These are phyloP conservation scores for Xylaria curta DNA, from an alignment of 495 filamentous ascomycete genomes.

Conservation along the genomic window DNA sequence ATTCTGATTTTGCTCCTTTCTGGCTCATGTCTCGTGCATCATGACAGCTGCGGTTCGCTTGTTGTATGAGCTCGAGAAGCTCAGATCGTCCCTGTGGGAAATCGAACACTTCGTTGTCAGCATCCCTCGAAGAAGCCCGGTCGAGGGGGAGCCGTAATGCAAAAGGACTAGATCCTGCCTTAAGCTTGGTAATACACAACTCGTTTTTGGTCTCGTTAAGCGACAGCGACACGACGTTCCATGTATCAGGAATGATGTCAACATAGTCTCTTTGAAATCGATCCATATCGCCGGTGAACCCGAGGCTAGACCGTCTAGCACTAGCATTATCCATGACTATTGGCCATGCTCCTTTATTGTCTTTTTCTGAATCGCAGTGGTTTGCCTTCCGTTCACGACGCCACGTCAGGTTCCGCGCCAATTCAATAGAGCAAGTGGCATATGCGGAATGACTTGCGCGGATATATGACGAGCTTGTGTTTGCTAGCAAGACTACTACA, in stretches of 20 bases:
- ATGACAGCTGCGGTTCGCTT: constrained; percentile 82
- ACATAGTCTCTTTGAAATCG: constrained; percentile 73
- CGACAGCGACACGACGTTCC: constrained; percentile 86
- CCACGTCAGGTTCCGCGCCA: constrained; percentile 65
- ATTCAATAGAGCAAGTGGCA: constrained; percentile 66
- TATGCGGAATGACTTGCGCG: constrained; percentile 59
- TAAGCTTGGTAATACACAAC: constrained; percentile 80
- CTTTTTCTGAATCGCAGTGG: constrained; percentile 40
- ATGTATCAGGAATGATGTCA: constrained; percentile 79
- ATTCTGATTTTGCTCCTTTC: constrained; percentile 73
- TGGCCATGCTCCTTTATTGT: constrained; percentile 40
- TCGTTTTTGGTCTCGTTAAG: constrained; percentile 81
- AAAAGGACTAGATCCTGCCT: constrained; percentile 76
- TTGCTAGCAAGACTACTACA: constrained; percentile 70
- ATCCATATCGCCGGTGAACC: constrained; percentile 53
- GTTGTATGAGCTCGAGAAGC: constrained; percentile 78
- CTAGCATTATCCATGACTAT: constrained; percentile 31
- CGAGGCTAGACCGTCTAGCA: constrained; percentile 44
- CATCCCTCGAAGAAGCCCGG: constrained; percentile 79
- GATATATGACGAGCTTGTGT: constrained; percentile 48
- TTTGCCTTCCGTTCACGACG: constrained; percentile 65
- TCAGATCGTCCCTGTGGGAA: constrained; percentile 80
- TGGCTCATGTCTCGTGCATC: constrained; percentile 48
- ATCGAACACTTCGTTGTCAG: constrained; percentile 80
- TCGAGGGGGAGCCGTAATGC: constrained; percentile 83